Evolutionary conservation across 2,329 filamentous ascomycete species (phyloP), one percentile per base, ranked within the genome.

Genomic region (Didymellaceae sp.): DNA sequence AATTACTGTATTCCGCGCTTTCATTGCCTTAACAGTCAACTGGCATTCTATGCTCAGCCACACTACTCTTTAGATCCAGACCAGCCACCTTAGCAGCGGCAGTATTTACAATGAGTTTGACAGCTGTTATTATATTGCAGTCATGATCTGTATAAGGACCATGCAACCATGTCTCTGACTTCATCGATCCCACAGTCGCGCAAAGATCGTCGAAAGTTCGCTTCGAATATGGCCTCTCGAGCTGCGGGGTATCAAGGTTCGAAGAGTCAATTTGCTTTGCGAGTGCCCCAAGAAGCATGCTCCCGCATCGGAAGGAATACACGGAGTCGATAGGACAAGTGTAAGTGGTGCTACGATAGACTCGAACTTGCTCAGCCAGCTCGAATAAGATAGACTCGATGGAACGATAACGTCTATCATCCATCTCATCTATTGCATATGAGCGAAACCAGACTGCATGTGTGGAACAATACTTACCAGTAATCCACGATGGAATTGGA

Each of bases 381-480:
- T 28, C n/a, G 6, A 32, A 48, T 10, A 46, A n/a, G 9, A 61
- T 20, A 14, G 18, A 32, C 13, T 43, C 25, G 11, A 61, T 57
- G 2, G 26, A 48, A 28, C 30, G 33, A 4, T 16, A 25, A 3
- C 54, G 45, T 13, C 17, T 25, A 13, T 21, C 6, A 13, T 55
- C 49, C 20, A 61, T 57, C 14, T 26, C n/a, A 16, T 43, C 42
- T 57, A 34, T 11, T 43, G 8, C n/a, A 20, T 28, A 22, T 28
- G 26, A 35, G 39, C 32, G 11, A 3, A 6, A 41, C 33, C 6
- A 58, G 39, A 0, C 33, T 38, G 25, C 46, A 40, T 13, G 30
- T 40, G 16, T n/a, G 28, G 6, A 42, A 22, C n/a, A 16, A 28
- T 6, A 41, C 32, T 2, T 40, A 40, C 28, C 17, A 22, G 24